These are phyloP conservation scores for Yamadazyma mexicana DNA, from an alignment of 1,139 yeast genomes.

Conservation along the genomic window DNA sequence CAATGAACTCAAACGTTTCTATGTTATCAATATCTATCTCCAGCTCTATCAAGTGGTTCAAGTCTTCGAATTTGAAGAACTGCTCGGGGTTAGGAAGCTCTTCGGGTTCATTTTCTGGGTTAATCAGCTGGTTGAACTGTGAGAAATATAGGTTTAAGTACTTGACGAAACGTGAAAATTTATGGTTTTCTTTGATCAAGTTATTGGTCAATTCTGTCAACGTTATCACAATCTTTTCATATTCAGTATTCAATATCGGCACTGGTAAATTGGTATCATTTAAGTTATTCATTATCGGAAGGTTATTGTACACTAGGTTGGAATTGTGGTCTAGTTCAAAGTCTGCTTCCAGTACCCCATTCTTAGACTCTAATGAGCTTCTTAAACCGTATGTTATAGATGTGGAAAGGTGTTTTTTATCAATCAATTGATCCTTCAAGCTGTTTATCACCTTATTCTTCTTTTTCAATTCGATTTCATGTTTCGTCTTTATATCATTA, in stretches of 20 bases:
- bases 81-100: conserved; percentile 36
- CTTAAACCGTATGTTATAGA: conserved; percentile 29
- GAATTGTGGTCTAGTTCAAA: conserved; percentile 19
- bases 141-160: conserved; percentile 30
- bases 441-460: conserved; percentile 36
- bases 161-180: conserved; percentile 34
- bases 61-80: conserved; percentile 27
- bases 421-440: conserved; percentile 41
- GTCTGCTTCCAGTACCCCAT: conserved; percentile 1
- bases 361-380: neutral
- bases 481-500: conserved; percentile 34
- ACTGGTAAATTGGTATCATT: conserved; percentile 22
- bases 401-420: conserved; percentile 34
- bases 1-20: conserved; percentile 37
- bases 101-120: conserved; percentile 12
- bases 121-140: conserved; percentile 25
- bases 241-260: conserved; percentile 30
- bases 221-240: conserved; percentile 38
- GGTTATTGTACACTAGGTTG: conserved; percentile 32
- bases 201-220: conserved; percentile 40
- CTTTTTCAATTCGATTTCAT: conserved; percentile 42
- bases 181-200: conserved; percentile 40
- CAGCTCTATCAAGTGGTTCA: conserved; percentile 12
- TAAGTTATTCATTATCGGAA: conserved; percentile 25
- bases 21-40: conserved; percentile 29